A percentile compares a stretch with the other conserved stretches of the same genome.
Evolutionary conservation across 2,329 filamentous ascomycete species (phyloP).

Genomic region (Grosmannia clavigera): DNA sequence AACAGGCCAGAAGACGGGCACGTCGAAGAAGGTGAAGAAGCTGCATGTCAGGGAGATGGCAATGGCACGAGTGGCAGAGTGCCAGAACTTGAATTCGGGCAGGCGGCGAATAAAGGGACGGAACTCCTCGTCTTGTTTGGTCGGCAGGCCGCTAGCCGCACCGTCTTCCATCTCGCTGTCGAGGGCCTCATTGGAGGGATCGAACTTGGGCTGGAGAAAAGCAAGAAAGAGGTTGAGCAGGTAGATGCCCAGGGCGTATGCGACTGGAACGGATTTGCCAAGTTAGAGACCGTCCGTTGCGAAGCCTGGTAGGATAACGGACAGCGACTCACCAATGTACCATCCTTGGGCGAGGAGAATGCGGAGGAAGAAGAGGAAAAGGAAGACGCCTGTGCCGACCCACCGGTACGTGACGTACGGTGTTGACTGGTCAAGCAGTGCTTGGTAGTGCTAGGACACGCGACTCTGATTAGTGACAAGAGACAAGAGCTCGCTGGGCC

Average conservation of each 20-base stretch:
- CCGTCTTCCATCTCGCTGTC: constrained; percentile 97
- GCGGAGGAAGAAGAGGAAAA: constrained; percentile 74
- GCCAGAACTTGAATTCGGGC: constrained; percentile 99
- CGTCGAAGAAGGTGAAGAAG: constrained; percentile 89
- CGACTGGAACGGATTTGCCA: constrained; percentile 46
- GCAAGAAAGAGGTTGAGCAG: constrained; percentile 98
- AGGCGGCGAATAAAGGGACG: constrained; percentile 90
- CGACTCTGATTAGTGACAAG: not conserved
- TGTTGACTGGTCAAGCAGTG: constrained; percentile 85
- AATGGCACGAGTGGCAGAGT: constrained; percentile 82
- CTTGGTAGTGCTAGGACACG: constrained; percentile 67
- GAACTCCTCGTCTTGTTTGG: constrained; percentile 95
- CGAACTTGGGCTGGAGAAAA: constrained; percentile 96
- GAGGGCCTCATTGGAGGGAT: constrained; percentile 79
- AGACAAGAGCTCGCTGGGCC: not conserved
- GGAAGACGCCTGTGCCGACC: constrained; percentile 64
- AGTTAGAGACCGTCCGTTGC: not conserved
- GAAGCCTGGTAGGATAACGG: not conserved
- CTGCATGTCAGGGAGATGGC: constrained; percentile 73
- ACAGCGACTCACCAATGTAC: constrained; percentile 68
- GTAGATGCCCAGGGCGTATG: constrained; percentile 96
- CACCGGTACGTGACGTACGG: constrained; percentile 85
- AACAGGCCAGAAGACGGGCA: constrained; percentile 98
- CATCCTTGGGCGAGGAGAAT: constrained; percentile 91
- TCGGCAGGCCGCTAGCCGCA: constrained; percentile 67